These are phyloP conservation scores for Perkinsus marinus DNA, from an alignment of 169 alveolate genomes.

Conservation along the genomic window DNA sequence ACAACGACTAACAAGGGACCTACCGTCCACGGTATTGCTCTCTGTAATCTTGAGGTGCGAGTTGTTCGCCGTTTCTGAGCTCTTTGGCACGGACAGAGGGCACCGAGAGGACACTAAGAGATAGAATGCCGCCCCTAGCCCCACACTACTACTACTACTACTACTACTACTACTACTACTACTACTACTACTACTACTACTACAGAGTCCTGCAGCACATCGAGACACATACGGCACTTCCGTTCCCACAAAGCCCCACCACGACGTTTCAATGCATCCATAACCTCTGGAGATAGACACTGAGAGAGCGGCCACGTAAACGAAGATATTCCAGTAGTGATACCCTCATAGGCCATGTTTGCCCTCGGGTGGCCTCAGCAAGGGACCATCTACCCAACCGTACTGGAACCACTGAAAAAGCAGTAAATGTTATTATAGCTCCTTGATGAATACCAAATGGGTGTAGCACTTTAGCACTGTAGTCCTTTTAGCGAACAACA, in stretches of 20 bases:
- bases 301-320: neutral
- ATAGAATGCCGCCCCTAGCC: neutral
- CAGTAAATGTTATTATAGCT: neutral
- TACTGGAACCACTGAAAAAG: neutral
- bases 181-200: too few relatives aligned
- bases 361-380: neutral
- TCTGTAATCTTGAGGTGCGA: too few relatives aligned
- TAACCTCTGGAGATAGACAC: neutral
- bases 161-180: too few relatives aligned
- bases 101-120: neutral
- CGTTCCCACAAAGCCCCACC: neutral
- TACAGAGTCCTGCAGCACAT: neutral
- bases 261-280: neutral
- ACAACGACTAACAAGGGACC: too few relatives aligned
- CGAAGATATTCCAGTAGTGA: too few relatives aligned
- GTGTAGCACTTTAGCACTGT: too few relatives aligned
- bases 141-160: too few relatives aligned
- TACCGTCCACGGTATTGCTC: too few relatives aligned
- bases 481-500: too few relatives aligned
- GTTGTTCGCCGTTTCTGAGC: neutral
- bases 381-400: neutral
- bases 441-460: too few relatives aligned
- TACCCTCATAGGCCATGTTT: neutral
- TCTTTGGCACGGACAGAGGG: neutral
- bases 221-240: neutral